Conservation (phyloP, 306 rosid species). For the Hippophae gyantsensis region DNA sequence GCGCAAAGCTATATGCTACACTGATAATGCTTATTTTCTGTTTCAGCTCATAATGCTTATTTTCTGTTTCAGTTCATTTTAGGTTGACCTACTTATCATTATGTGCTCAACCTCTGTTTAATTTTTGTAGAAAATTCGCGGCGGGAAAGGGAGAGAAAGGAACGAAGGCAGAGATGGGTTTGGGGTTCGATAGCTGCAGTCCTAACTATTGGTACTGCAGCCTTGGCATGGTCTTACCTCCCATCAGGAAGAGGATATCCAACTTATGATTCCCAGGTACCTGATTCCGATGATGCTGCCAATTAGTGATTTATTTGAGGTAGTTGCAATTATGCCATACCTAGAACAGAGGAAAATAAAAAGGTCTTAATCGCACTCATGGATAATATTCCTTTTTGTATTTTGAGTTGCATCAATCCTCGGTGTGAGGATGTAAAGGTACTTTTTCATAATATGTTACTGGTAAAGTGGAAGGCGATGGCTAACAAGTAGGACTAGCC, state of each 20-base stretch:
- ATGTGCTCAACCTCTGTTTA: constrained; percentile 10
- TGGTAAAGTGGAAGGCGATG: background rate
- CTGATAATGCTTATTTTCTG: background rate
- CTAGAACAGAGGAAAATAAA: constrained; percentile 37
- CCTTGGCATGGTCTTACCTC: constrained; percentile 66
- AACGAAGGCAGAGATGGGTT: constrained; percentile 70
- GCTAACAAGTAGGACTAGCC: background rate
- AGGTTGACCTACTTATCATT: background rate
- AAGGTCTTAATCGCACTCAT: constrained; percentile 31
- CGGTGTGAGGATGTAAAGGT: constrained; percentile 33
- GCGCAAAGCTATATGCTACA: too few species aligned
- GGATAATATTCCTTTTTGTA: constrained; percentile 27
- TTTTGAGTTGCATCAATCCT: constrained; percentile 24
- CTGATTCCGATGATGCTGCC: constrained; percentile 32
- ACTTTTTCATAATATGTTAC: too few species aligned
- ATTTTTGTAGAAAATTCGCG: constrained; percentile 57
- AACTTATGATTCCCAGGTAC: constrained; percentile 18
- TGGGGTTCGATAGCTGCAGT: constrained; percentile 77
- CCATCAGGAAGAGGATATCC: constrained; percentile 42
- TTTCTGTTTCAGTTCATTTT: constrained; percentile 5
- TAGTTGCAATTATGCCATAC: constrained; percentile 16
- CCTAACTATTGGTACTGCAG: constrained; percentile 51
- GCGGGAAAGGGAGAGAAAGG: constrained; percentile 60
- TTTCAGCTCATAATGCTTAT: background rate
- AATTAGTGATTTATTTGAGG: constrained; percentile 21